Base-by-base conservation (phyloP, 768 basidiomycete genomes). In the Psilocybe cubensis region DNA sequence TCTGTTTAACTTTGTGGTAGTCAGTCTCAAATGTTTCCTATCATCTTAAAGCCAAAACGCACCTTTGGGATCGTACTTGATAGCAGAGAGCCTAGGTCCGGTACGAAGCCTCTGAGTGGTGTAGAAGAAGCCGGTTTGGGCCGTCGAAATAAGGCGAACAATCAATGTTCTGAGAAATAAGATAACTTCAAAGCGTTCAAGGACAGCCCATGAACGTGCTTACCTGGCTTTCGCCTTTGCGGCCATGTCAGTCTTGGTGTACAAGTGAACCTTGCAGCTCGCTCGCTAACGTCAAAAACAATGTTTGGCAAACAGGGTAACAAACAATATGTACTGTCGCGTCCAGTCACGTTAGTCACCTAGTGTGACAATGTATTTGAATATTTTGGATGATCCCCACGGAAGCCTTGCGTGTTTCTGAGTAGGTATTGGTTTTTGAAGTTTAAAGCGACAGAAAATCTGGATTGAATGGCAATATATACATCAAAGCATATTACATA, bases 1-100 rank as follows among this genome's bases (percentile, higher is more conserved):
- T 77, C 47, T 79, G 74, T 65, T 86, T 86, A 33, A 91, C 91
- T 92, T 53, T 11, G 49, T 1, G 47, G 10, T 38, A 14, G 21
- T 23, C 2, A 20, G 31, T 10, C 7, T 7, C 41, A 20, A 20
- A 25, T 9, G 1, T 18, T 49, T 28, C 11, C 27, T 27, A 12
- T 25, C 50, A 27, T 18, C 18, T 8, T 50, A 51, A 20, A 27
- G n/a, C 11, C 18, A 23, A 14, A 7, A 21, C 85, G 56, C 70
- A 93, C 94, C 92, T 67, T 78, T 76, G 1, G 93, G 92, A 67
- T 96, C 94, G 70, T 95, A 96, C 72, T 96, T 96, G 64, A 96
- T 89, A n/a, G 91, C 88, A 7, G 91, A 87, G 48, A 96, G 74
- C 71, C 83, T 89, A n/a, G 91, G 86, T 2, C 87, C 89, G 66